Evolutionary conservation across 768 basidiomycete genomes (phyloP).

Genomic region (Lactarius hatsudake): DNA sequence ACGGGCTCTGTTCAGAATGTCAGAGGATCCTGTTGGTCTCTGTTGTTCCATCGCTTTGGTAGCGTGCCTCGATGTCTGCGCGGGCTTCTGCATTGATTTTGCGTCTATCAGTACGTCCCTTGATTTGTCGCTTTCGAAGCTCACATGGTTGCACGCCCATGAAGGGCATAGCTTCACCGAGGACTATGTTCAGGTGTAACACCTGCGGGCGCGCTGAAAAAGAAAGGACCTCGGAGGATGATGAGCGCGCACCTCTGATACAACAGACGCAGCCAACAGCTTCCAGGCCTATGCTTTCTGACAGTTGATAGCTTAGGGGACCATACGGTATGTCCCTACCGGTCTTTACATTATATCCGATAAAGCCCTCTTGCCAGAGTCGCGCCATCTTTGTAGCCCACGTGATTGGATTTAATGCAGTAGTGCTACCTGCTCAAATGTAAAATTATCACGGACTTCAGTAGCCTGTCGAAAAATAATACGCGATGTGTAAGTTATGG

Average conservation of each 20-base stretch:
- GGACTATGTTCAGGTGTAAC: constrained; percentile 12
- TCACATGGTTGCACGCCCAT: not conserved
- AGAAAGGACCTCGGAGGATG: not conserved
- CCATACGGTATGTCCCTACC: not conserved
- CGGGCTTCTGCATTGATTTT: constrained; percentile 23
- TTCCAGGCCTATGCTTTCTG: constrained; percentile 5
- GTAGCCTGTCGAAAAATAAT: not conserved
- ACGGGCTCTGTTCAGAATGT: constrained; percentile 3
- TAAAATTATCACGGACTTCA: not conserved
- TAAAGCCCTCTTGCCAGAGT: not conserved
- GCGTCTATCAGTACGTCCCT: constrained; percentile 17
- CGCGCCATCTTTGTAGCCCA: not conserved
- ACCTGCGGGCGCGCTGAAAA: constrained; percentile 1
- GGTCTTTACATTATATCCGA: not conserved
- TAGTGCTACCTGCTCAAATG: not conserved
- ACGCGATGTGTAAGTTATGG: too few species aligned
- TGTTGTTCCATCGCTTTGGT: constrained; percentile 19
- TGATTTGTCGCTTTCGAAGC: not conserved
- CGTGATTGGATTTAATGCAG: not conserved
- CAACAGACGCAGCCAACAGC: constrained; percentile 11
- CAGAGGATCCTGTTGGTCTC: constrained; percentile 6
- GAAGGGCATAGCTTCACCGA: constrained; percentile 16
- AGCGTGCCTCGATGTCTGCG: constrained; percentile 20
- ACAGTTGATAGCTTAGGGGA: not conserved
- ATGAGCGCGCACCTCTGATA: constrained; percentile 22